Evolutionary conservation across 352 stramenopile genomes (phyloP).

Genomic region (Pythium pyrilobum): DNA sequence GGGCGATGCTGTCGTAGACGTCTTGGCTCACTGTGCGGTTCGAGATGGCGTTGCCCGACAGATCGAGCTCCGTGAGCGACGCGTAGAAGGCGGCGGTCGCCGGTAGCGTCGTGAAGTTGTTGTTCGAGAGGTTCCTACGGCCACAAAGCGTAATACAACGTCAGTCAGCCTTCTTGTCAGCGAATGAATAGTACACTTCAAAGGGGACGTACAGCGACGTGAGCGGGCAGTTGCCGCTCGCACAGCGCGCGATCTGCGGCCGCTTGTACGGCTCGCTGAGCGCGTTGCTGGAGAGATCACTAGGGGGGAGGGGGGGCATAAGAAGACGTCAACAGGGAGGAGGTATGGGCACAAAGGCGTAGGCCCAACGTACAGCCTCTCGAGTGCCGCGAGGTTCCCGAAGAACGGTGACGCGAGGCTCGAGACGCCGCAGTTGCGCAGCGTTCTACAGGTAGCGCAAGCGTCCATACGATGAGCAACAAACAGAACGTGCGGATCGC

Average conservation of each 20-base stretch:
- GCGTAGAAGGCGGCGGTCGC: not conserved
- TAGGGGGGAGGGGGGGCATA: not conserved
- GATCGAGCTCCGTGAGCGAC: not conserved
- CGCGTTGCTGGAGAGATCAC: slow-evolving; percentile 1
- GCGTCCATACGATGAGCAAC: not conserved
- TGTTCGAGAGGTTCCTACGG: slow-evolving; percentile 1
- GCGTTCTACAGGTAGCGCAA: not conserved
- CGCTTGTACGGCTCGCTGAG: slow-evolving; percentile 8
- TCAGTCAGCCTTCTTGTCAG: too few species aligned
- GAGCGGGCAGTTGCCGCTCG: slow-evolving; percentile 3
- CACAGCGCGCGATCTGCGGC: not conserved
- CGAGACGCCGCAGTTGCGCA: slow-evolving; percentile 1
- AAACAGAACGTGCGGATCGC: too few species aligned
- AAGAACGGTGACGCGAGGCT: slow-evolving; percentile 2
- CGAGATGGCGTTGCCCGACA: slow-evolving; percentile 9
- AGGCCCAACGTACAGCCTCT: slow-evolving; percentile 2
- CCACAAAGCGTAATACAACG: too few species aligned
- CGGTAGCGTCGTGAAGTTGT: slow-evolving; percentile 1
- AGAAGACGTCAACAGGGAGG: not conserved
- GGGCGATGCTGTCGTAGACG: slow-evolving; percentile 2
- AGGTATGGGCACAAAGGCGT: too few species aligned
- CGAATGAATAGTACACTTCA: too few species aligned
- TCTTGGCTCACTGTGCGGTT: slow-evolving; percentile 12
- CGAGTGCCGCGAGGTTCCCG: not conserved
- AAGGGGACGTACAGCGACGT: slow-evolving; percentile 8